These are phyloP conservation scores for Metschnikowia bowlesiae DNA, from an alignment of 805 yeast genomes.

Conservation along the genomic window DNA sequence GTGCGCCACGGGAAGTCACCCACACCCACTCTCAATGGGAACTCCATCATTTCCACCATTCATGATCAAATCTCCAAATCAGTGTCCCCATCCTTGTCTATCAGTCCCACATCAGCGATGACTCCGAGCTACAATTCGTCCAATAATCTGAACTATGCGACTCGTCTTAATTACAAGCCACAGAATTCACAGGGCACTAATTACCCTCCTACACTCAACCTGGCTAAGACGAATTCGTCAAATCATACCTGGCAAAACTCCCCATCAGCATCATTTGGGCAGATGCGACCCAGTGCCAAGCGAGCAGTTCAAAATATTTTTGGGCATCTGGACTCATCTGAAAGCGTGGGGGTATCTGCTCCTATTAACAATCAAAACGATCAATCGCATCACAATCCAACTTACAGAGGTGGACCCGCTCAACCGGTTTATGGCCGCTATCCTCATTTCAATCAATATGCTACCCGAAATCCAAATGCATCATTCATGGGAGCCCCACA, in stretches of 20 bases:
- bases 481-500: neutral
- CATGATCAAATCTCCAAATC: constrained; percentile 11
- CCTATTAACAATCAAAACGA: neutral
- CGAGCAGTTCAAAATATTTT: neutral
- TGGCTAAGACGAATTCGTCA: neutral
- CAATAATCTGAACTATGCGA: neutral
- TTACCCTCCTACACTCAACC: neutral
- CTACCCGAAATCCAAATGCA: neutral
- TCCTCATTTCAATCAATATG: neutral
- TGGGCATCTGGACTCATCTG: neutral
- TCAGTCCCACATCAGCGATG: neutral
- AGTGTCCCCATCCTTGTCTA: constrained; percentile 4
- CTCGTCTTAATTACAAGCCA: neutral
- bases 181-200: neutral
- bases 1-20: neutral
- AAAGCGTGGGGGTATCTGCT: neutral
- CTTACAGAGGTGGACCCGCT: neutral
- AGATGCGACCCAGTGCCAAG: neutral
- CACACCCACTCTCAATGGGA: neutral
- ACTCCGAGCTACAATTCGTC: neutral
- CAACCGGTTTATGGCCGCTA: neutral
- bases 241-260: neutral
- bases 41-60: constrained; percentile 8
- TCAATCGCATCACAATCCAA: neutral
- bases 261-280: neutral